These are phyloP conservation scores for Mortierella sp. DNA, from an alignment of 371 early-diverging fungal species.

Conservation along the genomic window DNA sequence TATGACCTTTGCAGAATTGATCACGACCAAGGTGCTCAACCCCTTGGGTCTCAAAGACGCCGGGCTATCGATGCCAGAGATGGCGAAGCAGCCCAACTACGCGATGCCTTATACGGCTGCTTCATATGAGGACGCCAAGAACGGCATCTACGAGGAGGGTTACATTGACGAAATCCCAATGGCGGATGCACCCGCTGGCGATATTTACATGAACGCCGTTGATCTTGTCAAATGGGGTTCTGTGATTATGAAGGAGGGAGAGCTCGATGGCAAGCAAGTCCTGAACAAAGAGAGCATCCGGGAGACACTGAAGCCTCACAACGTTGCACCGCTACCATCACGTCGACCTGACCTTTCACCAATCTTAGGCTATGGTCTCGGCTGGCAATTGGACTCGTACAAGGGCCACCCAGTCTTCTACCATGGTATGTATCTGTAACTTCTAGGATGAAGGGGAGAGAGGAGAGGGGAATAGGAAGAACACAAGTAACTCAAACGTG, in stretches of 20 bases:
- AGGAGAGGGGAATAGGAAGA: not conserved
- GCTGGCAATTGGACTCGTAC: slow-evolving; percentile 15
- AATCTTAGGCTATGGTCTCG: slow-evolving; percentile 1
- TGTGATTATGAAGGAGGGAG: slow-evolving; percentile 11
- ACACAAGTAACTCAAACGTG: not conserved
- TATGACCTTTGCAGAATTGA: not conserved
- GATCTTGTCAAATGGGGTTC: slow-evolving; percentile 23
- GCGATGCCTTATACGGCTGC: not conserved
- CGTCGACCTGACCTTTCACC: slow-evolving; percentile 9
- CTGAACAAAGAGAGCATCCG: slow-evolving; percentile 17
- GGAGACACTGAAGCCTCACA: slow-evolving; percentile 10
- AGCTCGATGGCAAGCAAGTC: slow-evolving; percentile 23
- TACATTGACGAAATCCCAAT: slow-evolving; percentile 6
- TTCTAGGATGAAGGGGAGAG: not conserved
- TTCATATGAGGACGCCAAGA: not conserved
- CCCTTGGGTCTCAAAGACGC: slow-evolving; percentile 12
- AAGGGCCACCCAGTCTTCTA: slow-evolving; percentile 15
- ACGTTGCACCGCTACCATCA: not conserved
- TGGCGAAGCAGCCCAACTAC: slow-evolving; percentile 4
- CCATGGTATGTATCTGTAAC: slow-evolving; percentile 8
- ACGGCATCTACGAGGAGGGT: not conserved
- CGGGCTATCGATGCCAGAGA: not conserved
- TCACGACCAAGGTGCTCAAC: not conserved
- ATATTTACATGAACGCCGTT: slow-evolving; percentile 29
- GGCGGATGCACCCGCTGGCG: slow-evolving; percentile 21